phyloP scores from a whole-genome alignment of 768 basidiomycete species.

The Hypsizygus marmoreus region DNA sequence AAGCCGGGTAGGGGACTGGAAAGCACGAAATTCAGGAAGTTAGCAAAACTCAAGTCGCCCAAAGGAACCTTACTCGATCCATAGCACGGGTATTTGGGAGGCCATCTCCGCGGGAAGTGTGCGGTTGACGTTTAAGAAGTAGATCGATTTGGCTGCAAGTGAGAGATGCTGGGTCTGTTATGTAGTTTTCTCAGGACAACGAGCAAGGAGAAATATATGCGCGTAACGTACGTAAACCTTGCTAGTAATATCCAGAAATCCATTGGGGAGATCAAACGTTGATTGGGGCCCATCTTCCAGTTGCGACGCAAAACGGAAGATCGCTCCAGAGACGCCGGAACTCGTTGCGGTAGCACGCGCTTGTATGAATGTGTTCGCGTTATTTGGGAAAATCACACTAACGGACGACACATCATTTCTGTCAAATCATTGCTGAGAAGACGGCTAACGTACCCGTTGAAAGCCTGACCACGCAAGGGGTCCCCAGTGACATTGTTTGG shows the following conservation, averaged over 20 bases:
- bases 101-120: slow-evolving; percentile 41
- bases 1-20: slow-evolving; percentile 56
- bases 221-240: slow-evolving; percentile 49
- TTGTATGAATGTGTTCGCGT: slow-evolving; percentile 45
- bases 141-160: slow-evolving; percentile 56
- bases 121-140: slow-evolving; percentile 47
- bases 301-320: slow-evolving; percentile 54
- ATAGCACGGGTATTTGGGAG: slow-evolving; percentile 48
- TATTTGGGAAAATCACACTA: slow-evolving; percentile 47
- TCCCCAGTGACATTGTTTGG: slow-evolving; percentile 55
- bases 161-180: slow-evolving; percentile 57
- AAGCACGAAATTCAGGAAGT: neutral
- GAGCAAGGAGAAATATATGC: neutral
- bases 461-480: slow-evolving; percentile 47
- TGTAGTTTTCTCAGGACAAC: slow-evolving; percentile 1
- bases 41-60: neutral
- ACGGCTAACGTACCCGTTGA: slow-evolving; percentile 66
- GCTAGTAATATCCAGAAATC: slow-evolving; percentile 54
- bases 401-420: neutral
- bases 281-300: slow-evolving; percentile 39
- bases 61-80: slow-evolving; percentile 53
- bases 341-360: slow-evolving; percentile 51
- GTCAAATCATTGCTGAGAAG: neutral
- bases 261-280: slow-evolving; percentile 49
- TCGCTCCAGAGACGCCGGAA: slow-evolving; percentile 60